Base-by-base conservation (phyloP, 495 filamentous ascomycete genomes). In the Neurospora sp. region DNA sequence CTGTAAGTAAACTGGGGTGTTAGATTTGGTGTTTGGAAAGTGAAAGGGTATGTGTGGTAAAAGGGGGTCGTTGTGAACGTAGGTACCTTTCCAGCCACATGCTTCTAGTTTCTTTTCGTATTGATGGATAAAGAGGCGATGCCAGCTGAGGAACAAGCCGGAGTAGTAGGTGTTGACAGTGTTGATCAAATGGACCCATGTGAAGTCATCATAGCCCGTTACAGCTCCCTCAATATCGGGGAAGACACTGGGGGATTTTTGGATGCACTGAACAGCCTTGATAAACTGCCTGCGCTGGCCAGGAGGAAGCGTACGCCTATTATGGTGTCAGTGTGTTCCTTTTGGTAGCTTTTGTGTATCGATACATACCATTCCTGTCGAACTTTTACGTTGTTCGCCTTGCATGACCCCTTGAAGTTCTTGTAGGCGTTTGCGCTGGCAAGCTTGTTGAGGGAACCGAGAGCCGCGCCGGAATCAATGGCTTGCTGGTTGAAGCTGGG, bases 201-300 rank as follows among this genome's bases (percentile, higher is more conserved):
- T 22, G 16, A 72, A 72, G 31, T 72, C 71, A 39, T 70, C 38
- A 7, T 69, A 72, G 53, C 22, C 53, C 10, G 22, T 27, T 27
- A 61, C 12, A 16, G 53, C 22, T 35, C 53, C 53, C 53, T 61
- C 53, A 2, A 61, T 61, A 12, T 31, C 53, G 7, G 72, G 61
- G 41, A 77, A 72, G 14, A 73, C 40, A 82, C 87, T 88, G 20
- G 90, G 87, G 74, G 84, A 79, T 1, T 73, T 74, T 74, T 86
- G 83, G 6, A 94, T 71, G 78, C 92, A 94, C 68, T 88, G 81
- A 4, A 93, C 87, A 1, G 92, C 89, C 22, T 84, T 75, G 72
- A 90, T 91, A 74, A 89, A 94, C 16, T 79, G 78, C 69, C 81
- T 88, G 72, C 87, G 87, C 76, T 92, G 80, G 0, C 37, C 8